Evolutionary conservation across 2,329 filamentous ascomycete genomes (phyloP).

Genomic region (Penicillium sp.): DNA sequence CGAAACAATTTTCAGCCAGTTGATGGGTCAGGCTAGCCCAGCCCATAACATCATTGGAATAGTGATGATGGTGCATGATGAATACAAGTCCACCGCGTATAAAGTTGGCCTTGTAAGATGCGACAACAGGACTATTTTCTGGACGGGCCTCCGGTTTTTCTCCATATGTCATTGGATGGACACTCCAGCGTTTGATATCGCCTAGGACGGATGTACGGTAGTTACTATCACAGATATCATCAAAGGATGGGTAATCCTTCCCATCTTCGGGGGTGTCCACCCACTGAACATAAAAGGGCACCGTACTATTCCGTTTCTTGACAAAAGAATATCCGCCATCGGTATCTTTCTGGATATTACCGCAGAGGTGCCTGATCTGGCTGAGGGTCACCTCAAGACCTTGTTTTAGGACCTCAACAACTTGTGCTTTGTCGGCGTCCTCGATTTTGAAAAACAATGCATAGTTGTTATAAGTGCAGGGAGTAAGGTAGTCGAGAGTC

Average conservation of each 20-base stretch:
- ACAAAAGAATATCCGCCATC: slow-evolving; percentile 42
- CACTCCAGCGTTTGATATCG: slow-evolving; percentile 39
- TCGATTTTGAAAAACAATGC: slow-evolving; percentile 45
- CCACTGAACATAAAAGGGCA: slow-evolving; percentile 42
- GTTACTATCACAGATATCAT: slow-evolving; percentile 43
- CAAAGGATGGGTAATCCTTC: slow-evolving; percentile 40
- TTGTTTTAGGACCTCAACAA: slow-evolving; percentile 32
- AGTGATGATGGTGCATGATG: slow-evolving; percentile 50
- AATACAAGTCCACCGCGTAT: slow-evolving; percentile 48
- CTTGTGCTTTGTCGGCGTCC: slow-evolving; percentile 34
- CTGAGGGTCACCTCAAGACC: slow-evolving; percentile 44
- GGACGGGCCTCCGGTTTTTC: slow-evolving; percentile 41
- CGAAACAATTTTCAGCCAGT: slow-evolving; percentile 50
- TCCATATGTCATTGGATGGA: slow-evolving; percentile 41
- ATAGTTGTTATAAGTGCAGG: slow-evolving; percentile 44
- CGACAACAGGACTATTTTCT: slow-evolving; percentile 35
- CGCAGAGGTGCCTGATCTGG: slow-evolving; percentile 44
- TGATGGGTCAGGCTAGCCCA: slow-evolving; percentile 45
- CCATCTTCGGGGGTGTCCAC: slow-evolving; percentile 39
- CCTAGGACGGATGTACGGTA: slow-evolving; percentile 41
- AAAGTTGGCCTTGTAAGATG: slow-evolving; percentile 50
- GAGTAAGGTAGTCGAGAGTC: slow-evolving; percentile 41
- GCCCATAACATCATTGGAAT: slow-evolving; percentile 49
- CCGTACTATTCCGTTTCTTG: slow-evolving; percentile 40
- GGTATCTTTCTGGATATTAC: slow-evolving; percentile 45